Conservation (phyloP, 768 basidiomycete species). For the Termitomyces sp. region DNA sequence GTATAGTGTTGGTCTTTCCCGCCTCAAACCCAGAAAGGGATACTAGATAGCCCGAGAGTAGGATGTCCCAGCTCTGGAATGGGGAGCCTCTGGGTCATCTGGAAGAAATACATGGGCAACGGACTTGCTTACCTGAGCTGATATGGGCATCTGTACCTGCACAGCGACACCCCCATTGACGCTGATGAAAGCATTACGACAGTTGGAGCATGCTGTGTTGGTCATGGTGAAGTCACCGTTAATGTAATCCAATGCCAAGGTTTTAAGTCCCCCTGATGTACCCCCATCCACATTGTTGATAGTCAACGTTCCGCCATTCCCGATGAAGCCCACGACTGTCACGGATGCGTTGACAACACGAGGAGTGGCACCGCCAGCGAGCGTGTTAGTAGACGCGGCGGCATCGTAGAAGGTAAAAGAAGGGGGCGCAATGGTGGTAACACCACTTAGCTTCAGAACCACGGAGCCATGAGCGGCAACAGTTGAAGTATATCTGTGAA, state of each 20-base stretch:
- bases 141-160: constrained; percentile 41
- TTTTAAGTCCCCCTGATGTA: constrained; percentile 32
- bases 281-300: constrained; percentile 37
- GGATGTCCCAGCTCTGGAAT: constrained; percentile 39
- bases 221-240: constrained; percentile 37
- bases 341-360: constrained; percentile 29
- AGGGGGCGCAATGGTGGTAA: constrained; percentile 18
- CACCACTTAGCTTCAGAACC: constrained; percentile 31
- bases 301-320: constrained; percentile 38
- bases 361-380: constrained; percentile 31
- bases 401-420: constrained; percentile 30
- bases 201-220: constrained; percentile 44
- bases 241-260: constrained; percentile 40
- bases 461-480: constrained; percentile 29
- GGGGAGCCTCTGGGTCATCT: neutral
- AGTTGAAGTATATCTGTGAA: constrained; percentile 28
- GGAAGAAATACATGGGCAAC: neutral
- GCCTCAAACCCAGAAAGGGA: constrained; percentile 36
- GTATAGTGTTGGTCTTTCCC: constrained; percentile 38
- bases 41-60: constrained; percentile 34
- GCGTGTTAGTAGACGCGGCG: constrained; percentile 25
- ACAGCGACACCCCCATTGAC: constrained; percentile 38
- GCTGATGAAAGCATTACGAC: constrained; percentile 40
- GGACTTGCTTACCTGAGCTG: constrained; percentile 32
- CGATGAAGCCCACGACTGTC: constrained; percentile 35